Evolutionary conservation across 176 grass and related monocot species (phyloP).

Genomic region (Triticum turgidum): DNA sequence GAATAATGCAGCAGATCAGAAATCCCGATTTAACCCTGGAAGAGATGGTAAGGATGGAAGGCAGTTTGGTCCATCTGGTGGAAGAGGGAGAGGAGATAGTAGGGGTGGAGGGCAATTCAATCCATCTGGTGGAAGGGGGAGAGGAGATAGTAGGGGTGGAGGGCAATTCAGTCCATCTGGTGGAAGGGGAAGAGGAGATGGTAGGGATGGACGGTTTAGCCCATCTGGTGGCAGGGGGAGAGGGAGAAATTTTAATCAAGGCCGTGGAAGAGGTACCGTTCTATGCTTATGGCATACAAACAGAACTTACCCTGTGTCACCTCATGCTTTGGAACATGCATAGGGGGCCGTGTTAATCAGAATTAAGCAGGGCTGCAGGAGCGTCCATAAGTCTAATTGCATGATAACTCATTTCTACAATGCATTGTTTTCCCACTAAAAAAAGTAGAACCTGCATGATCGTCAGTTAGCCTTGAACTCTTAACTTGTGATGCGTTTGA

Average conservation of each 20-base stretch:
- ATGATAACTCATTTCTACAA: not conserved
- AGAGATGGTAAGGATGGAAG: constrained; percentile 37
- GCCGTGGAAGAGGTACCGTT: constrained; percentile 50
- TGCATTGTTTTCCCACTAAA: not conserved
- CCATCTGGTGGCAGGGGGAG: constrained; percentile 43
- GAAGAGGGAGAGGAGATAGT: constrained; percentile 36
- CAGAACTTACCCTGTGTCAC: constrained; percentile 2
- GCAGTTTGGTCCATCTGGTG: constrained; percentile 40
- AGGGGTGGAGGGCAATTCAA: constrained; percentile 35
- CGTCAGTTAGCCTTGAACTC: not conserved
- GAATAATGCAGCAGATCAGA: constrained; percentile 46
- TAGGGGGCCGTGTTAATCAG: not conserved
- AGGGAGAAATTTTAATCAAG: constrained; percentile 36
- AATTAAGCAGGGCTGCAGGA: not conserved
- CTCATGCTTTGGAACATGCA: constrained; percentile 25
- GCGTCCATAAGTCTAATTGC: not conserved
- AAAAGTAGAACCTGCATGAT: not conserved
- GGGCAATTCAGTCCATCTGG: constrained; percentile 43
- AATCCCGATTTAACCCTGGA: constrained; percentile 38
- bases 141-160: constrained; percentile 25
- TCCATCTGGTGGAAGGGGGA: constrained; percentile 48
- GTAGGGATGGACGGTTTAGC: constrained; percentile 33
- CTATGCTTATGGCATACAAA: not conserved
- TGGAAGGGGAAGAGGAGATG: constrained; percentile 45
- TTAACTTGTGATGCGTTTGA: not conserved